Conservation (phyloP, 2,329 filamentous ascomycete genomes). For the Juglanconis juglandina region DNA sequence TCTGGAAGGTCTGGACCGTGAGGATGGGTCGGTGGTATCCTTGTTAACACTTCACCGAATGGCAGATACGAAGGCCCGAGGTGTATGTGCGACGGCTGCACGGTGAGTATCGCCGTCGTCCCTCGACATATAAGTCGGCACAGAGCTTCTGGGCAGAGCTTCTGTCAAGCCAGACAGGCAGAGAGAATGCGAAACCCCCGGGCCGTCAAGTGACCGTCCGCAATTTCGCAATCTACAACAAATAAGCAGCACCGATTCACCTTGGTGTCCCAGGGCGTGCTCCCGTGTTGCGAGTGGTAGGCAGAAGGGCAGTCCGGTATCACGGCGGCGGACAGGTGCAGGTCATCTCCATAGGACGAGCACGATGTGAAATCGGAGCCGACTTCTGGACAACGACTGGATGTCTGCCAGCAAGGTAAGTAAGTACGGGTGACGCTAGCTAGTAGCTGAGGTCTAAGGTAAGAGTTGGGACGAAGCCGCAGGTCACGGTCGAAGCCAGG, state of each 20-base stretch:
- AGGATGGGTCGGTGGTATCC: conserved; percentile 3
- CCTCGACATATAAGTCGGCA: background rate
- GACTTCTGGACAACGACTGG: background rate
- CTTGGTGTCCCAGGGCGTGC: background rate
- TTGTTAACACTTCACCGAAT: conserved; percentile 6
- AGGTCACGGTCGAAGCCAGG: background rate
- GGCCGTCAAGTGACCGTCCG: background rate
- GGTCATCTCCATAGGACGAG: background rate
- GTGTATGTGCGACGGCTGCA: background rate
- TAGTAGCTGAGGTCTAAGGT: no score
- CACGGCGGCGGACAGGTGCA: background rate
- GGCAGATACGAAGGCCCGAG: conserved; percentile 4
- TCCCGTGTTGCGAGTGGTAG: background rate
- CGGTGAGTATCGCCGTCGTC: background rate
- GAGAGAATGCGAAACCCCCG: background rate
- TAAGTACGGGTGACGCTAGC: no score
- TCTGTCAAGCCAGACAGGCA: conserved; percentile 1
- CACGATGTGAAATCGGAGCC: background rate
- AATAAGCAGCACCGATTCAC: background rate
- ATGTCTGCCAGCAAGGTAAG: no score
- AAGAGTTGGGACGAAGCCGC: background rate
- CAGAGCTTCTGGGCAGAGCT: background rate
- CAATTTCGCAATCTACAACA: background rate
- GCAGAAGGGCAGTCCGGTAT: background rate
- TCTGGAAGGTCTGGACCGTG: conserved; percentile 10